These are phyloP conservation scores for Lachancea cidri DNA, from an alignment of 805 yeast genomes.

Conservation along the genomic window DNA sequence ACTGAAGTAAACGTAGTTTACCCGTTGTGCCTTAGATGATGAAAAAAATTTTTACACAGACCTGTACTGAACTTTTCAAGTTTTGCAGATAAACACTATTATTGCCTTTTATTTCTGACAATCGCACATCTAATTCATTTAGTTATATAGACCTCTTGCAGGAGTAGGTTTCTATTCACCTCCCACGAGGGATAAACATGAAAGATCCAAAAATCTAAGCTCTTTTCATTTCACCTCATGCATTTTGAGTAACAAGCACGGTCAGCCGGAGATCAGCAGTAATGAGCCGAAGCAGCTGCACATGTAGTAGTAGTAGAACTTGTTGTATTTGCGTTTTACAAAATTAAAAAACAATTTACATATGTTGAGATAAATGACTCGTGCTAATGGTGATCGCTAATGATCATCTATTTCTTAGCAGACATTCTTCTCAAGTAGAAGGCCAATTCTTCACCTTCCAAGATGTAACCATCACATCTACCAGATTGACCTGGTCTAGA, in stretches of 20 bases:
- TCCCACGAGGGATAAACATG: too few relatives aligned
- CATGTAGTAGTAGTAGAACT: conserved; percentile 5
- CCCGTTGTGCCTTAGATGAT: conserved; percentile 15
- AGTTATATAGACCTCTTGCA: too few relatives aligned
- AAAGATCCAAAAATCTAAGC: too few relatives aligned
- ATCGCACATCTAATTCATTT: not conserved
- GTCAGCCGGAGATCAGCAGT: not conserved
- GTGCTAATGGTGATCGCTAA: not conserved
- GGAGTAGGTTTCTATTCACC: too few relatives aligned
- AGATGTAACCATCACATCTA: conserved; percentile 99
- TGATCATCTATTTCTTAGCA: conserved; percentile 82
- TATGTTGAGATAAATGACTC: conserved; percentile 9
- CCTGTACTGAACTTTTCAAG: conserved; percentile 34
- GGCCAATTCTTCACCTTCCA: conserved; percentile 99
- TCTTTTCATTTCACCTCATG: too few relatives aligned
- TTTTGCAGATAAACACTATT: conserved; percentile 31
- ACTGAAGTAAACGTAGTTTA: too few relatives aligned
- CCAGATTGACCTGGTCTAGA: conserved; percentile 99
- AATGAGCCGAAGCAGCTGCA: not conserved
- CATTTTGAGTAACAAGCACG: too few relatives aligned
- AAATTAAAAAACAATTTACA: conserved; percentile 10
- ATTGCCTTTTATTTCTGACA: conserved; percentile 23
- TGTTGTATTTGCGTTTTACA: conserved; percentile 10
- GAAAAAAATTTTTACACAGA: conserved; percentile 35
- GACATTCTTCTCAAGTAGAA: conserved; percentile 99